These are phyloP conservation scores for Parafenestella ontariensis DNA, from an alignment of 2,329 filamentous ascomycete genomes.

Conservation along the genomic window DNA sequence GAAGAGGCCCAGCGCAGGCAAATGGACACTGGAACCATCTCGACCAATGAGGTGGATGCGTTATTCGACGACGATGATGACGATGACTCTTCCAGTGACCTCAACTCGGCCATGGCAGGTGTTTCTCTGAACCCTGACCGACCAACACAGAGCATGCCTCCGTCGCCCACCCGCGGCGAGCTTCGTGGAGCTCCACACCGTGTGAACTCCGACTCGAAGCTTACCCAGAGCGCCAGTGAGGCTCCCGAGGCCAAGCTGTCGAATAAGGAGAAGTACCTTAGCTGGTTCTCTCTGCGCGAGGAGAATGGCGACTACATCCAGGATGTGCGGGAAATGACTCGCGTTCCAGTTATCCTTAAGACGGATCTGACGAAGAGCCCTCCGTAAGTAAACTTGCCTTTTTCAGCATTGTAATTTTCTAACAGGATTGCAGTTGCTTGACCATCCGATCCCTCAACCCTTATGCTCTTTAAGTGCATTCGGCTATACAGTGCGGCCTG, in stretches of 20 bases:
- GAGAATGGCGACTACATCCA: constrained; percentile 96
- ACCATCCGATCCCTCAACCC: constrained; percentile 86
- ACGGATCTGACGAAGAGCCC: constrained; percentile 98
- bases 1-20: constrained; percentile 92
- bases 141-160: constrained; percentile 92
- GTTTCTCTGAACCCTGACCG: constrained; percentile 85
- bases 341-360: constrained; percentile 97
- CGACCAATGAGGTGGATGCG: constrained; percentile 91
- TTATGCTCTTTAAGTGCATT: constrained; percentile 63
- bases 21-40: constrained; percentile 93
- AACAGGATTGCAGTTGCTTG: constrained; percentile 66
- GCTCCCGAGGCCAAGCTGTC: constrained; percentile 79
- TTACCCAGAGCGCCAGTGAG: constrained; percentile 71
- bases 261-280: constrained; percentile 96
- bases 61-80: constrained; percentile 88
- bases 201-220: constrained; percentile 92
- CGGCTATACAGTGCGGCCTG: background rate
- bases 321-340: constrained; percentile 96
- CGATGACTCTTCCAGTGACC: constrained; percentile 79
- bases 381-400: constrained; percentile 74
- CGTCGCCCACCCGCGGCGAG: constrained; percentile 81
- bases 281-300: constrained; percentile 86
- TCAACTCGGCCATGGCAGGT: constrained; percentile 89
- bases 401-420: constrained; percentile 12
- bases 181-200: constrained; percentile 77